Evolutionary conservation across 306 rosid genomes (phyloP), one percentile per base, ranked within the genome.

Genomic region (Acacia melanoxylon): DNA sequence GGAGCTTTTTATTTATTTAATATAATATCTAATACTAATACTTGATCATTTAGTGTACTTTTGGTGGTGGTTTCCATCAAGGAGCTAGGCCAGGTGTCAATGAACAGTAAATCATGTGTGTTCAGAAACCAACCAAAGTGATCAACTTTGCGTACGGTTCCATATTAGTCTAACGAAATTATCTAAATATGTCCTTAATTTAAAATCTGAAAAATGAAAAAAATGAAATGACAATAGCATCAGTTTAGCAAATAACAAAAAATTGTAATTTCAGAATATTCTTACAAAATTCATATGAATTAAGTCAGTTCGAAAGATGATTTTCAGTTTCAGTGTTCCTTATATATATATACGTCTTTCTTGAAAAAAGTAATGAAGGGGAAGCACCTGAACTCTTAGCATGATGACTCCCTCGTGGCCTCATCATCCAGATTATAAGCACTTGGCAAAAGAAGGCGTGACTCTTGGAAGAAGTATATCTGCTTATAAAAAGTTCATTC

Each of bases 31-130:
- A 77, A 75, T 59, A 76, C 35, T 31, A 22, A 20, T n/a, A 3
- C 41, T 13, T 61, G 73, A 75, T 82, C 77, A 61, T 70, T 27
- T 65, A 69, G 54, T 52, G 15, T 62, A 44, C 33, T 6, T 69
- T 76, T 16, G 19, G 68, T 27, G 48, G 78, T 75, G 81, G 75
- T 17, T 75, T 65, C 46, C 37, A 58, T 54, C 59, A 41, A 67
- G 51, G 54, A 74, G 65, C 31, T 76, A 45, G 65, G 90, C 85
- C 97, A 92, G 89, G 91, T 92, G 97, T 90, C 97, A 87, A 92
- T 92, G 75, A 89, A 87, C 91, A 88, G 85, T 75, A 80, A 81
- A 88, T 91, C 81, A 91, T 89, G 78, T 4, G 42, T 22, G 84
- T 46, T 48, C 90, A 77, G 41, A 77, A 52, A 68, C 90, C 89